Evolutionary conservation across 805 yeast genomes (phyloP).

Genomic region (Jamesozyma piceae): DNA sequence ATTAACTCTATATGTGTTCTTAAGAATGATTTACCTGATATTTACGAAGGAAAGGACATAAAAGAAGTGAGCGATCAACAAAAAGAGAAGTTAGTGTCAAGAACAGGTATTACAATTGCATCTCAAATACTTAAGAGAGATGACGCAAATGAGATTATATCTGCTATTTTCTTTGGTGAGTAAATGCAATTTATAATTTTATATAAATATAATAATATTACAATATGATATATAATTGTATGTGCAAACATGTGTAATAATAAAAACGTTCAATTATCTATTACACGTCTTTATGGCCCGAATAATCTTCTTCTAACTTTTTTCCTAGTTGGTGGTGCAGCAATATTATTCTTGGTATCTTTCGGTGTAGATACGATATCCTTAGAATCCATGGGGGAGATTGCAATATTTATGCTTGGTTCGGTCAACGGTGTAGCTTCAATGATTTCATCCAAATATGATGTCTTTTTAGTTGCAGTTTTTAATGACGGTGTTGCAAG

Average conservation of each 20-base stretch:
- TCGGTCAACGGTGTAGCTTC: neutral
- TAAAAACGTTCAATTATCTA: neutral
- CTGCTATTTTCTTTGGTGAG: slow-evolving; percentile 72
- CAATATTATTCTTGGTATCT: neutral
- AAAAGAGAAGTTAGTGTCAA: slow-evolving; percentile 38
- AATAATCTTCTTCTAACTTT: slow-evolving; percentile 31
- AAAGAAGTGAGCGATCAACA: slow-evolving; percentile 32
- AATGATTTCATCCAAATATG: neutral
- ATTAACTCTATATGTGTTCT: slow-evolving; percentile 48
- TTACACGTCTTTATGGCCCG: slow-evolving; percentile 22
- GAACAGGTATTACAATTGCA: slow-evolving; percentile 55
- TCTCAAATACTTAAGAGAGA: slow-evolving; percentile 38
- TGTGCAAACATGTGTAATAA: neutral
- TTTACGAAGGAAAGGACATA: slow-evolving; percentile 28
- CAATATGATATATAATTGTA: neutral
- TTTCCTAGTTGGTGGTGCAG: slow-evolving; percentile 16
- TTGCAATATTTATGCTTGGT: neutral
- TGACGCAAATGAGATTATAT: slow-evolving; percentile 42
- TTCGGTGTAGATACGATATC: neutral
- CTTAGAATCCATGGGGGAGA: neutral
- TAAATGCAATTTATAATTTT: neutral
- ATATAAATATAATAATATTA: neutral
- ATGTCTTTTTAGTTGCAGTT: neutral
- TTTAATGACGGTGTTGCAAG: slow-evolving; percentile 1
- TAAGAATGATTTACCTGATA: slow-evolving; percentile 28